Evolutionary conservation across 179 eudicot genomes (phyloP).

Genomic region (Beta lomatogona): DNA sequence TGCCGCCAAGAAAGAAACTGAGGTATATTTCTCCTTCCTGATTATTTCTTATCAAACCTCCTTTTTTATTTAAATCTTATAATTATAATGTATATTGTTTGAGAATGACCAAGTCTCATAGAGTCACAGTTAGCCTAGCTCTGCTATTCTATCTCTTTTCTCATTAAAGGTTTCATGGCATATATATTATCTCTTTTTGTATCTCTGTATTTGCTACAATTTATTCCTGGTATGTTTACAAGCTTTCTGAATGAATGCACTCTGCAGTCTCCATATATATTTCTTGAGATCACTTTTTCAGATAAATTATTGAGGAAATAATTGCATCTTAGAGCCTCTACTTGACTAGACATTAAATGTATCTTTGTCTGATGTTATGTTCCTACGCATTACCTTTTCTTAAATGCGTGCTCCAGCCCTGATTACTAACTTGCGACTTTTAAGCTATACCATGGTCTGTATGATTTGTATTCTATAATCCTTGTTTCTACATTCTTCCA

Average conservation of each 20-base stretch:
- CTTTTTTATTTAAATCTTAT: background rate
- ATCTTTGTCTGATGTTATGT: no score
- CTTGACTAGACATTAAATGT: no score
- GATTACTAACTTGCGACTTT: no score
- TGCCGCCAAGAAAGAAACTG: constrained; percentile 45
- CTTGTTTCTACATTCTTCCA: background rate
- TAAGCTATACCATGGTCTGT: no score
- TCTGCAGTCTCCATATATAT: background rate
- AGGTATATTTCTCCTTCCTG: constrained; percentile 21
- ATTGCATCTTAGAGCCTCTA: no score
- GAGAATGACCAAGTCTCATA: background rate
- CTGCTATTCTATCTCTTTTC: background rate
- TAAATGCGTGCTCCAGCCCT: no score
- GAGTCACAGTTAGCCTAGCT: background rate
- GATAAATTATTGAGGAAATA: background rate
- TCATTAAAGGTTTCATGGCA: background rate
- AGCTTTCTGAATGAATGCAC: background rate
- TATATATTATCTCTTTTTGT: no score
- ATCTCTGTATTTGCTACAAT: background rate
- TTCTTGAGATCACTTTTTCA: background rate
- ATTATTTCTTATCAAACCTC: background rate
- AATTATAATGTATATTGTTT: background rate
- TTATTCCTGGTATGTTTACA: background rate
- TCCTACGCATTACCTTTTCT: no score
- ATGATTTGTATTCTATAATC: background rate